phyloP scores from a whole-genome alignment of 1,284 basidiomycete genomes.

The Cystobasidiaceae sp. region DNA sequence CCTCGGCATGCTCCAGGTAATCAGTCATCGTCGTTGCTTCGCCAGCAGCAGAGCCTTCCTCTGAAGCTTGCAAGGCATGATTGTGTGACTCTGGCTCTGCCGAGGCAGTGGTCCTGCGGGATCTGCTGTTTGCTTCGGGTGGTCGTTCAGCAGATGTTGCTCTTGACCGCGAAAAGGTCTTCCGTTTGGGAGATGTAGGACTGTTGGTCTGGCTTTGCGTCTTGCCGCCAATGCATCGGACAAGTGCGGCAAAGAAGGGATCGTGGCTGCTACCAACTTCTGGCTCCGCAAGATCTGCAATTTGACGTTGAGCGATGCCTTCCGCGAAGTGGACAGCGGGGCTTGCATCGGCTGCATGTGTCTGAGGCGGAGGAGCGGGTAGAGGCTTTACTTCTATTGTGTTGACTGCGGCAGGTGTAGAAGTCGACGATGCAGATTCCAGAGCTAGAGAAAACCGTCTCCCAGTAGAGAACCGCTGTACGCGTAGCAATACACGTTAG shows the following conservation, averaged over 20 bases:
- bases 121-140: no score
- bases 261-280: slow-evolving; percentile 40
- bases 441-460: slow-evolving; percentile 17
- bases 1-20: slow-evolving; percentile 50
- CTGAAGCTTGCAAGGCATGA: neutral
- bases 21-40: slow-evolving; percentile 49
- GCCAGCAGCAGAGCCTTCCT: slow-evolving; percentile 51
- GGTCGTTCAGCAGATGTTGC: no score
- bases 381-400: neutral
- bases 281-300: no score
- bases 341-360: neutral
- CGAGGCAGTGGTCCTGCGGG: no score
- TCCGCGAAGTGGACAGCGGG: no score
- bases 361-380: neutral
- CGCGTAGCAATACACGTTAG: no score
- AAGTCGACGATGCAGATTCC: neutral
- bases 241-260: slow-evolving; percentile 60
- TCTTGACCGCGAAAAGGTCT: neutral
- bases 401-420: neutral
- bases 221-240: slow-evolving; percentile 43
- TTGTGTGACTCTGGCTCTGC: no score
- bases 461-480: slow-evolving; percentile 17
- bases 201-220: slow-evolving; percentile 46
- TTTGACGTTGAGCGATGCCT: no score
- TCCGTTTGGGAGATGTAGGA: neutral